phyloP scores from a whole-genome alignment of 2,329 filamentous ascomycete species.

The Chalaropsis ovoidea region DNA sequence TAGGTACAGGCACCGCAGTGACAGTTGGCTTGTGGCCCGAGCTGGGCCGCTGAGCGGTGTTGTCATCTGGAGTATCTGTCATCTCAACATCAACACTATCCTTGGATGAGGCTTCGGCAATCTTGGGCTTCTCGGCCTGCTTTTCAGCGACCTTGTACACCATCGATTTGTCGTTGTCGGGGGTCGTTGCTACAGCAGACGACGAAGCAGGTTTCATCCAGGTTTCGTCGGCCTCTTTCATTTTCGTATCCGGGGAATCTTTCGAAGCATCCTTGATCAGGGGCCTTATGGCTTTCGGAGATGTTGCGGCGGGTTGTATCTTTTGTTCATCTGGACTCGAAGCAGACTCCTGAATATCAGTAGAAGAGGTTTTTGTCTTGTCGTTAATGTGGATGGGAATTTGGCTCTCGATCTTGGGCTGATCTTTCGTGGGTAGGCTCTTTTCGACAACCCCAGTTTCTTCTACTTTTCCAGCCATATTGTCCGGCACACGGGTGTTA shows the following conservation, averaged over 20 bases:
- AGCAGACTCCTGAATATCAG: neutral
- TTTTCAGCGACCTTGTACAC: neutral
- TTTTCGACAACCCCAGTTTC: neutral
- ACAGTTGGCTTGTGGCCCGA: neutral
- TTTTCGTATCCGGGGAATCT: neutral
- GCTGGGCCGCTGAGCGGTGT: neutral
- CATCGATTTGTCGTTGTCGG: neutral
- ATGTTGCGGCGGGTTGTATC: neutral
- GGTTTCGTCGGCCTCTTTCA: neutral
- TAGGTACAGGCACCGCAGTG: neutral
- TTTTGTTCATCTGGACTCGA: neutral
- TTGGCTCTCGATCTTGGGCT: neutral
- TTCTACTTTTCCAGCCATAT: neutral
- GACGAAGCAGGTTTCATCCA: neutral
- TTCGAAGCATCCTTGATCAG: neutral
- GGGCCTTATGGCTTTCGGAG: neutral
- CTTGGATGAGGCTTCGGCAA: neutral
- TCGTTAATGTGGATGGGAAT: neutral
- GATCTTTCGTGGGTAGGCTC: neutral
- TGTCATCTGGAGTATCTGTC: neutral
- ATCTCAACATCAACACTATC: conserved; percentile 12
- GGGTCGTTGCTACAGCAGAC: neutral
- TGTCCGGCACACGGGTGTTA: conserved; percentile 8
- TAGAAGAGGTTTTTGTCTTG: neutral
- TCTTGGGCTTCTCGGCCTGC: neutral